phyloP scores from a whole-genome alignment of 2,329 filamentous ascomycete genomes.

The Erysiphe pulchra region DNA sequence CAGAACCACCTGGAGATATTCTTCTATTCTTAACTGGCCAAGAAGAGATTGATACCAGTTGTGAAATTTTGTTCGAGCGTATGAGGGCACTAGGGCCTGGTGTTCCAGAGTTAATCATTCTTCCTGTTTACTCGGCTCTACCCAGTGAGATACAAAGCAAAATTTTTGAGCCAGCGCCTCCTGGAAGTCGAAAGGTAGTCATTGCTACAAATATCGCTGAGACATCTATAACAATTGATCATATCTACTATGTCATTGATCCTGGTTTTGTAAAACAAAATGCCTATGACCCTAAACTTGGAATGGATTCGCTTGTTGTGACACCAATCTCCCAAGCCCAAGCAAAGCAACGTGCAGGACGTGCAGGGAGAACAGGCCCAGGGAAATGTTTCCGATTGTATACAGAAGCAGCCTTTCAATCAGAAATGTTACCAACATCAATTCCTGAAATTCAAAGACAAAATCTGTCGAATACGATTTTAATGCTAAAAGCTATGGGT shows the following conservation, averaged over 20 bases:
- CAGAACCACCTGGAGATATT: slow-evolving; percentile 78
- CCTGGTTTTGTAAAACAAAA: slow-evolving; percentile 97
- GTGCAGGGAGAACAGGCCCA: slow-evolving; percentile 80
- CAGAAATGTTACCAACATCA: slow-evolving; percentile 87
- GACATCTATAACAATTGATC: slow-evolving; percentile 91
- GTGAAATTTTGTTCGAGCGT: slow-evolving; percentile 75
- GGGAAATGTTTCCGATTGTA: slow-evolving; percentile 93
- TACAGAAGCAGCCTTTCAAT: slow-evolving; percentile 84
- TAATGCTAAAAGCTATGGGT: slow-evolving; percentile 97
- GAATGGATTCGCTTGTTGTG: slow-evolving; percentile 90
- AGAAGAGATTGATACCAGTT: slow-evolving; percentile 90
- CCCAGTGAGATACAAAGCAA: slow-evolving; percentile 81
- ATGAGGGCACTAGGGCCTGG: slow-evolving; percentile 87
- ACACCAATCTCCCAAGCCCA: slow-evolving; percentile 94
- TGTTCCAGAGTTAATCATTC: slow-evolving; percentile 74
- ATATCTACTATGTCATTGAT: slow-evolving; percentile 92
- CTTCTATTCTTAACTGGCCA: slow-evolving; percentile 92
- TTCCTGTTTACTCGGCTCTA: slow-evolving; percentile 88
- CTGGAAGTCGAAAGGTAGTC: slow-evolving; percentile 72
- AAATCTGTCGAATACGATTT: slow-evolving; percentile 74
- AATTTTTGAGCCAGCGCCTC: slow-evolving; percentile 82
- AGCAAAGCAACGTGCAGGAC: slow-evolving; percentile 77
- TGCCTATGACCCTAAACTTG: slow-evolving; percentile 85
- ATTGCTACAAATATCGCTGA: slow-evolving; percentile 98
- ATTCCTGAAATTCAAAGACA: slow-evolving; percentile 93